Evolutionary conservation across 1,284 basidiomycete species (phyloP), one percentile per base, ranked within the genome.

Genomic region (Singerocomus rubriflavus): DNA sequence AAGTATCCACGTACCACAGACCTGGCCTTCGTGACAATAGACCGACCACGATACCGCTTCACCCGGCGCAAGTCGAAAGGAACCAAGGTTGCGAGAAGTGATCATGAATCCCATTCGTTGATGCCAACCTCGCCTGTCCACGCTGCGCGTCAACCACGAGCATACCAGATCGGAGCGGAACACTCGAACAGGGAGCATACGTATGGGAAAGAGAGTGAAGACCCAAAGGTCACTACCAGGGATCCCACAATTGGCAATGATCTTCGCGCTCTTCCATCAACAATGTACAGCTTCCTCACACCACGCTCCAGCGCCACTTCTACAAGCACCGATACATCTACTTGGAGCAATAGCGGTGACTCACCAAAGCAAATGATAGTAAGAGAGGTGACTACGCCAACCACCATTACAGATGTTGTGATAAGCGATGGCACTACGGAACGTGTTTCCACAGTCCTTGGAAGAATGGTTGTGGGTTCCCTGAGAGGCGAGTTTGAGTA

Each of bases 21-120:
- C 50, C 55, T 59, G 29, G 44, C 55, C 6, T 69, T 71, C 42
- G 58, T 69, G 44, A 61, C 63, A 5, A 56, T 64, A 27, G 52
- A 57, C 37, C 60, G 60, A 5, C 59, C 65, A 1, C 56, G 53
- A 42, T 62, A 66, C 47, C 62, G 60, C 0, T 64, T 68, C 43
- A 27, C 57, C 12, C 45, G 42, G 39, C 48, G 59, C n/a, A 60
- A 54, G 45, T 47, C 51, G n/a, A 55, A 59, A 29, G 51, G 27
- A 13, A 26, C 16, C 30, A 44, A 48, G 27, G 33, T 10, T 9
- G 7, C 9, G 39, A 43, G 46, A 39, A 52, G 2, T 3, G 44
- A 36, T 5, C 43, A 41, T n/a, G 50, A 35, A 41, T 33, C 5
- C 14, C 17, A 26, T 31, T 31, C 17, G 1, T 25, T 35, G 4